Evolutionary conservation across 257 asterid genomes (phyloP).

Genomic region (Plectranthus barbatus): DNA sequence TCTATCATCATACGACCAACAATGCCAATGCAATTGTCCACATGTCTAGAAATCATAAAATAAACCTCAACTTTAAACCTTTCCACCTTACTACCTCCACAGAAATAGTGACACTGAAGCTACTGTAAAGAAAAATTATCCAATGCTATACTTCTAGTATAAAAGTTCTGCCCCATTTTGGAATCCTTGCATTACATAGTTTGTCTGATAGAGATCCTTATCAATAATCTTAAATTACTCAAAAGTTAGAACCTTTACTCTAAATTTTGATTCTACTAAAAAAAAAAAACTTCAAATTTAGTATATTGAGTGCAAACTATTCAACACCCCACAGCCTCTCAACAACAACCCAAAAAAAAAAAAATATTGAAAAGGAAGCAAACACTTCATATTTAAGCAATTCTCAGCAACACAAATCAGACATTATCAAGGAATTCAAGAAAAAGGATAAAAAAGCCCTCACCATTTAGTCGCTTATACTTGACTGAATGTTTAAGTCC

Average conservation of each 20-base stretch:
- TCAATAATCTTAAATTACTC: not conserved
- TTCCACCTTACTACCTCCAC: not conserved
- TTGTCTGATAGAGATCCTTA: not conserved
- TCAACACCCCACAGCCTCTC: too few species aligned
- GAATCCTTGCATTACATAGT: not conserved
- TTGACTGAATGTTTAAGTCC: constrained; percentile 18
- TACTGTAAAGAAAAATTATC: not conserved
- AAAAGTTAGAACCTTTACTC: not conserved
- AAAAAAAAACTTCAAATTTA: too few species aligned
- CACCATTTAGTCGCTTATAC: constrained; percentile 44
- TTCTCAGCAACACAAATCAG: not conserved
- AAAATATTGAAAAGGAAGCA: not conserved
- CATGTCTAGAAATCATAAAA: not conserved
- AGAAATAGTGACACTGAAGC: not conserved
- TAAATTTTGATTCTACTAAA: too few species aligned
- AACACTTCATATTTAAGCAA: not conserved
- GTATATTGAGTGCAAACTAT: not conserved
- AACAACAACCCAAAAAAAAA: too few species aligned
- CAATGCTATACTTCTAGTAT: too few species aligned
- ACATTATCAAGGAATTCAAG: not conserved
- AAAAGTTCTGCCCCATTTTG: not conserved
- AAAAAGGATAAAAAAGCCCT: not conserved
- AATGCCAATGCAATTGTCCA: not conserved
- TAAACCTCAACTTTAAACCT: not conserved
- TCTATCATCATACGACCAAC: not conserved